A percentile compares a stretch with the other conserved stretches of the same genome.
These are phyloP conservation scores for Fabrea salina DNA, from an alignment of 169 alveolate species.

Conservation along the genomic window DNA sequence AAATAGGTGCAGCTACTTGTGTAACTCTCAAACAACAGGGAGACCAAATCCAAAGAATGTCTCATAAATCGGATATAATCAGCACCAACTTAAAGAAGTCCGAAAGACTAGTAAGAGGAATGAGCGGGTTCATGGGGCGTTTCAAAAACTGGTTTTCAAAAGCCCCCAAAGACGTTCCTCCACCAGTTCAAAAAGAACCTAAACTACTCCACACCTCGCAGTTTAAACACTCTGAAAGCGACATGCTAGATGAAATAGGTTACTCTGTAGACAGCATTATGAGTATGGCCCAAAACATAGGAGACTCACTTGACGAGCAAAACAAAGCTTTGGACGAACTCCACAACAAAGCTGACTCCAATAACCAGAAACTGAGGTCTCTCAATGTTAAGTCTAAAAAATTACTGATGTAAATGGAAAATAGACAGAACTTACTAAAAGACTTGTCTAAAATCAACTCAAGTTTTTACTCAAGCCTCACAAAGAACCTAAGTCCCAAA, in stretches of 20 bases:
- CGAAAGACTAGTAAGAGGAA: slow-evolving; percentile 12
- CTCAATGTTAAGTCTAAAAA: no score
- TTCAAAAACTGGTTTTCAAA: slow-evolving; percentile 20
- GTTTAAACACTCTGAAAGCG: no score
- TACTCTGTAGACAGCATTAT: neutral
- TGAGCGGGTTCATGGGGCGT: slow-evolving; percentile 27
- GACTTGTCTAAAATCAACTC: no score
- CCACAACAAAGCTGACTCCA: no score
- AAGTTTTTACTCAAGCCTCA: no score
- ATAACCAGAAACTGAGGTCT: no score
- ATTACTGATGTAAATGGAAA: no score
- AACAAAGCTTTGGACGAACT: slow-evolving; percentile 11
- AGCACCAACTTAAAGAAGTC: neutral
- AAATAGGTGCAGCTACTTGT: neutral
- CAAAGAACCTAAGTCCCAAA: no score
- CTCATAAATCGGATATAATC: neutral
- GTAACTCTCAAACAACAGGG: neutral
- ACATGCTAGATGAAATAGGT: neutral
- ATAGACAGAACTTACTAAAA: no score
- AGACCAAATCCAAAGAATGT: neutral
- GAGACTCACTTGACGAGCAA: neutral
- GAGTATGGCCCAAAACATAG: neutral
- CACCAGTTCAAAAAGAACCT: neutral
- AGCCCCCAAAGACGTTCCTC: neutral
- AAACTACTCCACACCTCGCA: no score